These are phyloP conservation scores for Cadophora sp. DNA, from an alignment of 2,329 filamentous ascomycete species.

Conservation along the genomic window DNA sequence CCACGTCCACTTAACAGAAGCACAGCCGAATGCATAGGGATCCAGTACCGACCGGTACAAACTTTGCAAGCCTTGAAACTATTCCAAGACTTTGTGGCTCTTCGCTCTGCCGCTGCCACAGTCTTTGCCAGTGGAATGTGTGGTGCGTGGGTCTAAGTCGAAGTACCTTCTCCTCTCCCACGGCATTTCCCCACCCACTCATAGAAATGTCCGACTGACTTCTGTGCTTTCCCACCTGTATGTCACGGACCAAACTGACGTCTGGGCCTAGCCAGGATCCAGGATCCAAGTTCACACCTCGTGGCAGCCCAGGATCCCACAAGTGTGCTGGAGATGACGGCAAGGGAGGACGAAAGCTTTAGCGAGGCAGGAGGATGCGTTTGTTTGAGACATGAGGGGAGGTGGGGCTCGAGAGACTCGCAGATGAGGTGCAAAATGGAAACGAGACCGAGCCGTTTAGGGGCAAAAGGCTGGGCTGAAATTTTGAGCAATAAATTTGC, in stretches of 20 bases:
- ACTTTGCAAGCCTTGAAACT: background rate
- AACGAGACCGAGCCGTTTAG: background rate
- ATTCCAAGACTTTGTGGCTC: background rate
- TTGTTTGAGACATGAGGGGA: background rate
- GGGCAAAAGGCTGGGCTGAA: background rate
- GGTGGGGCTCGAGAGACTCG: background rate
- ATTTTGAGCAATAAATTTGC: no score
- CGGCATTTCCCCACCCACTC: no score
- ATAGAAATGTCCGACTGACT: no score
- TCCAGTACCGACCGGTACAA: background rate
- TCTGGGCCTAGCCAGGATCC: background rate
- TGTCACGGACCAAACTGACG: no score
- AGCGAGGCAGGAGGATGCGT: background rate
- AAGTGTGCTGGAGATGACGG: background rate
- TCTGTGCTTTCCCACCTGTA: no score
- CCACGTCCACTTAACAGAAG: background rate
- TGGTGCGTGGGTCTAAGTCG: no score
- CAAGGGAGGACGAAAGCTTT: background rate
- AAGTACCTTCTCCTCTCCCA: no score
- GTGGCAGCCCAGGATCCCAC: background rate
- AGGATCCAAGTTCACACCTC: background rate
- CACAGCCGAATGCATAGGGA: background rate
- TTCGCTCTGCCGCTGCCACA: background rate
- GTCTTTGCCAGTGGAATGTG: no score
- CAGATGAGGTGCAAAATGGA: background rate